A percentile compares a stretch with the other conserved stretches of the same genome.
phyloP scores from a whole-genome alignment of 2,329 filamentous ascomycete species.

The Hypoxylon sp. region DNA sequence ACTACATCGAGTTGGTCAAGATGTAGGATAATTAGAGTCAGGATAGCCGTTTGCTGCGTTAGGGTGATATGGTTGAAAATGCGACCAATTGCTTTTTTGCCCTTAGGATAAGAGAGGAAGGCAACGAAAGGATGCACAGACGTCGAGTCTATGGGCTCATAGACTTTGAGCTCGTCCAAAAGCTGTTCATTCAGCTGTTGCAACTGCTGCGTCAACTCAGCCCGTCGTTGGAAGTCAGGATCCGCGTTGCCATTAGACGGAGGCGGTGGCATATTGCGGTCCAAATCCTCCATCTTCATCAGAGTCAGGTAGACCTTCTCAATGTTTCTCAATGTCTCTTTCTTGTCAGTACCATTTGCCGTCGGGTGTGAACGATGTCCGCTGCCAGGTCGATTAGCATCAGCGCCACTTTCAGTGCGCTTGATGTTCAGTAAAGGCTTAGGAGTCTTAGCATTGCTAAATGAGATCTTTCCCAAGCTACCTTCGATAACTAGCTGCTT shows the following conservation, averaged over 20 bases:
- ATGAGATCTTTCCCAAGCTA: constrained; percentile 96
- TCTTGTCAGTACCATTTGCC: constrained; percentile 76
- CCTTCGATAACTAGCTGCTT: constrained; percentile 97
- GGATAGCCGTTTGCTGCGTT: constrained; percentile 92
- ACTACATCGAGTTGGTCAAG: constrained; percentile 94
- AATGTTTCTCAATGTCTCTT: constrained; percentile 86
- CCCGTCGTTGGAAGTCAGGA: constrained; percentile 79
- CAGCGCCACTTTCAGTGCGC: constrained; percentile 79
- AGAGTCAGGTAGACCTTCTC: constrained; percentile 89
- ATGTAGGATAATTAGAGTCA: constrained; percentile 96
- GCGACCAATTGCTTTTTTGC: constrained; percentile 94
- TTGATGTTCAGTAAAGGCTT: constrained; percentile 97
- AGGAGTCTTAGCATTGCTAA: constrained; percentile 98
- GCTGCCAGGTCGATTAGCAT: constrained; percentile 67
- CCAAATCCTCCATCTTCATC: constrained; percentile 95
- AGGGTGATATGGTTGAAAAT: constrained; percentile 94
- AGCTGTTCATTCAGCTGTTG: constrained; percentile 84
- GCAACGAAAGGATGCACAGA: constrained; percentile 94
- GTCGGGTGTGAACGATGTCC: constrained; percentile 58
- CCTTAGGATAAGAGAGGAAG: constrained; percentile 93
- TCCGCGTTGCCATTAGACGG: constrained; percentile 73
- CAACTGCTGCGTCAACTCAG: constrained; percentile 91
- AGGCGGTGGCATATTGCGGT: constrained; percentile 81
- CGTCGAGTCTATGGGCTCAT: constrained; percentile 87
- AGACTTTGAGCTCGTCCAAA: constrained; percentile 90